Base-by-base conservation (phyloP, 306 rosid genomes). In the Gleditsia sinensis region DNA sequence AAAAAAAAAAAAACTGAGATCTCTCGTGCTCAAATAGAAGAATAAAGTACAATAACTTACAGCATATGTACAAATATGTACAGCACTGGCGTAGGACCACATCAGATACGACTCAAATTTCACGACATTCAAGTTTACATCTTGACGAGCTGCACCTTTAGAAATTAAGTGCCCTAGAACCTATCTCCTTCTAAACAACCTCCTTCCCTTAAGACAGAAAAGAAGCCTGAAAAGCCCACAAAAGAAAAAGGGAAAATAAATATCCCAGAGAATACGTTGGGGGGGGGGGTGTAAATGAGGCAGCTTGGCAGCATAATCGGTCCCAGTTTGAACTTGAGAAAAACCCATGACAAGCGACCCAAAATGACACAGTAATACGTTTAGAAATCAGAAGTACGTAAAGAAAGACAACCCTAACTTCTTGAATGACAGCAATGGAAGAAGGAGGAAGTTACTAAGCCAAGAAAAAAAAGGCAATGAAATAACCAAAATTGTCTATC, bases 401-500 rank as follows among this genome's bases (percentile, higher is more conserved):
- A 63, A 30, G 65, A 78, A 70, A 74, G 71, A 63, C 49, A 68
- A 27, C 17, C 79, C 82, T 61, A 20, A n/a, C 39, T 46, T 42
- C 62, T 66, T 25, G 17, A 65, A 65, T 60, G 59, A 54, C 50
- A 61, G 78, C 59, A 23, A 56, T 43, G 72, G 67, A 51, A 13
- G 71, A 63, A 17, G 75, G 77, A 45, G 63, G 63, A 61, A 24
- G 9, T 40, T 39, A 75, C 55, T 4, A 27, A 33, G 55, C 34
- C 24, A 51, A 25, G 62, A 69, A 77, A 57, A n/a, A 51, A 63
- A 75, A 59, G 24, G 79, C 71, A 63, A 80, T 40, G 28, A 65
- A 74, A 71, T 67, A 75, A 82, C 72, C 78, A 73, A 81, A 69
- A 50, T 62, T 74, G 55, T 60, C 75, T 76, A 50, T 57, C 85